Base-by-base conservation (phyloP, 2,329 filamentous ascomycete genomes). In the Remersonia thermophila region DNA sequence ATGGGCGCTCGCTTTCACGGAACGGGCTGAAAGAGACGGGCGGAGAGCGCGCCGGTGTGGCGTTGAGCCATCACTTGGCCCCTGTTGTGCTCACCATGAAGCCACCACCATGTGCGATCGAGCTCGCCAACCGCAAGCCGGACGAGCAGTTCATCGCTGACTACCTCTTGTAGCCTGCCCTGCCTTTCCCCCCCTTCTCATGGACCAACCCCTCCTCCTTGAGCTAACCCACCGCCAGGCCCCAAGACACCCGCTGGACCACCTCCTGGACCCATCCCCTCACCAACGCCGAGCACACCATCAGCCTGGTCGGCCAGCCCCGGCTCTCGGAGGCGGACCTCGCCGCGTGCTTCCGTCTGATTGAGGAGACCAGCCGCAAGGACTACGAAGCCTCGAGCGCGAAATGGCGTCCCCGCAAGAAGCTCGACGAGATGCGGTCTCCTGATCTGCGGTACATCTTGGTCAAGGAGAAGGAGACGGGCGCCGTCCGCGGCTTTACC, bases 391-490 rank as follows among this genome's bases (percentile, higher is more conserved):
- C 56, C 12, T 83, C 80, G 2, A 63, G 63, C 6, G 51, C 58
- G 0, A 77, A 77, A 32, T 87, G 82, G 82, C 67, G 75, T 32
- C 66, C 69, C 0, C 53, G 46, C 3, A 59, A 61, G 30, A 87
- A 86, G 60, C 59, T 61, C 35, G 57, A 58, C 10, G 82, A 87
- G 61, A 85, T 87, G 81, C 60, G 60, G 40, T 71, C 79, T 4
- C 55, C 63, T 0, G 75, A 77, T 39, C 69, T 87, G 54, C 69
- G 77, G 30, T 87, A 84, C 53, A 60, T 86, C 7, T 56, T 85
- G 3, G 67, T 82, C 33, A 65, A 63, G 42, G 54, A 56, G 8
- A 38, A 36, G 0, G 38, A 35, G 4, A 40, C 44, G 7, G 46
- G 46, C 3, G 34, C 30, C 26, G 46, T 78, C 7, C 53, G 57